phyloP scores from a whole-genome alignment of 306 rosid genomes.

The Vigna nakashimae region DNA sequence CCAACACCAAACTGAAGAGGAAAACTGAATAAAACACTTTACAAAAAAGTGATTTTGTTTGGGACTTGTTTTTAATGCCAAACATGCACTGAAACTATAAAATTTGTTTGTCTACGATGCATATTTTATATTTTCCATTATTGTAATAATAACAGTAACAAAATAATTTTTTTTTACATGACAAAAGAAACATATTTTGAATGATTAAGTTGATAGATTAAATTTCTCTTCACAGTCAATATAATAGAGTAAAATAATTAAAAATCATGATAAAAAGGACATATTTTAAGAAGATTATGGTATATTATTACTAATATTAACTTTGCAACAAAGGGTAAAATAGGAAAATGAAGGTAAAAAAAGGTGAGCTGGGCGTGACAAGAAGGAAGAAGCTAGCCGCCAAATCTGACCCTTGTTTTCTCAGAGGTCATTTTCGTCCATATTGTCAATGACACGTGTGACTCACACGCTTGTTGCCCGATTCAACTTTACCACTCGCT shows the following conservation, averaged over 20 bases:
- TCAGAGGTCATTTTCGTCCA: constrained; percentile 32
- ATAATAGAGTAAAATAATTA: too few species aligned
- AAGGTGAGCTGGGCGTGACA: constrained; percentile 18
- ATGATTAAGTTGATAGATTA: too few species aligned
- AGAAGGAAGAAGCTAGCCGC: constrained; percentile 34
- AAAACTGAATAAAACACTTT: background rate
- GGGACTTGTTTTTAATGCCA: background rate
- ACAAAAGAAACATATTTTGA: too few species aligned
- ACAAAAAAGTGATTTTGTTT: constrained; percentile 27
- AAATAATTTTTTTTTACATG: too few species aligned
- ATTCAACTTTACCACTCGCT: background rate
- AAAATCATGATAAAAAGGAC: too few species aligned
- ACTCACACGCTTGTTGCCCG: constrained; percentile 3
- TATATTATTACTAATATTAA: too few species aligned
- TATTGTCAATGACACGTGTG: constrained; percentile 30
- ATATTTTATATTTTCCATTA: background rate
- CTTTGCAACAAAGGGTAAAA: constrained; percentile 16
- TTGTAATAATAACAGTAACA: background rate
- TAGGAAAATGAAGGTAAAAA: background rate
- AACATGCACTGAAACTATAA: constrained; percentile 2
- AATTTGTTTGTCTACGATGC: background rate
- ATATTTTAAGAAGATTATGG: too few species aligned
- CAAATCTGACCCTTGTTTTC: constrained; percentile 38
- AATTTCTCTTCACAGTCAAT: too few species aligned
- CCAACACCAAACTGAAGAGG: background rate